Evolutionary conservation across 345 rosid species (phyloP), one percentile per base, ranked within the genome.

Genomic region (Camelina hispida): DNA sequence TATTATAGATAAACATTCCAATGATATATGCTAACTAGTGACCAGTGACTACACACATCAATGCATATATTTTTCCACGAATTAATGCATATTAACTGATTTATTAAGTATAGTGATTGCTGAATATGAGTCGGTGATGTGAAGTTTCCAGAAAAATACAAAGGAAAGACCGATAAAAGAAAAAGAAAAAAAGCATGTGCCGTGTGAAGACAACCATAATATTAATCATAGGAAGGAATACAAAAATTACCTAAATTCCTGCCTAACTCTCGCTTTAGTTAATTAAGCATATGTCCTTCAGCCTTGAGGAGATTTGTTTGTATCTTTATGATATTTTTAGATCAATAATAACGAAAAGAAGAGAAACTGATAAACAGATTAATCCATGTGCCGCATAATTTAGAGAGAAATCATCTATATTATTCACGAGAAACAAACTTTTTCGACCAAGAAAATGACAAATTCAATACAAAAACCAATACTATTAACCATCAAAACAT

Each of bases 241-340:
- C n/a, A n/a, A n/a, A n/a, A n/a, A 56, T 25, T 32, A 52, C 71
- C 71, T 77, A 77, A 77, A 15, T 28, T 23, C 7, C 47, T 71
- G 72, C 72, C 76, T 71, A 77, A 71, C 48, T 63, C 61, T 71
- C 8, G 3, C 55, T 77, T 71, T 71, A 57, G n/a, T n/a, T 32
- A 56, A 28, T n/a, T 62, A 35, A 62, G 59, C 52, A 76, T 63
- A 62, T 76, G n/a, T n/a, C 22, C 35, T 75, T 56, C 4, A n/a
- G n/a, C n/a, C n/a, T n/a, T n/a, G n/a, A 55, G 54, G 5, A 9
- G 17, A 17, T 28, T 69, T 37, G n/a, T n/a, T n/a, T n/a, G n/a
- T n/a, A n/a, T n/a, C n/a, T n/a, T n/a, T n/a, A n/a, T n/a, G n/a
- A n/a, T n/a, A n/a, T 34, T 14, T 53, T 68, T 12, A 22, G 67